Base-by-base conservation (phyloP, 805 yeast genomes). In the Metschnikowia orientalis region DNA sequence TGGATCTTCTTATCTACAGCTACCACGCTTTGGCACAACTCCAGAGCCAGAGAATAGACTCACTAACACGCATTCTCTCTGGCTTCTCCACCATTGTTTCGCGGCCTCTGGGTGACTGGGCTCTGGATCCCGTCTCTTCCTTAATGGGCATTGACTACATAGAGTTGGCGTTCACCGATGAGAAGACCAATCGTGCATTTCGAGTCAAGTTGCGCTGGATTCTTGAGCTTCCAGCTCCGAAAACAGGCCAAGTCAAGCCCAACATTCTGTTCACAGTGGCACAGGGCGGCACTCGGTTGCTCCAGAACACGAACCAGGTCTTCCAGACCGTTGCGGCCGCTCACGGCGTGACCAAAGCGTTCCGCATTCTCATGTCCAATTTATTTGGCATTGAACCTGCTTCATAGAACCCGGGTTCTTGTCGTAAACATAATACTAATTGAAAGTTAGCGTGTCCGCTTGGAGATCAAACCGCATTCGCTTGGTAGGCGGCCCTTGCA, bases 1-100 rank as follows among this genome's bases (percentile, higher is more conserved):
- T 64, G 19, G 56, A 56, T 35, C 42, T 53, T 30, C 32, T 63
- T 1, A 44, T 64, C 45, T 57, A 48, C 38, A 52, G 61, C 6
- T 48, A 61, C 28, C 55, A 59, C 30, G 50, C 62, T 4, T 42
- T 65, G n/a, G 48, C 69, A 2, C 40, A 32, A 4, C 29, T 50
- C 11, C 41, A 55, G 12, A 50, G 51, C 30, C 28, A 37, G 17
- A 40, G 66, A 20, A 45, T 56, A 1, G 38, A 50, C 3, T 33
- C 43, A 3, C 25, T 59, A 24, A 35, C 44, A 27, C 45, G 48
- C 20, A 32, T 62, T 8, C 37, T 60, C 6, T 26, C 40, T 18
- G 47, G 40, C 32, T 52, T 48, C 35, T 18, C 38, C 2, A 23
- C 23, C 6, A 35, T 31, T 18, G 42, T 61, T 4, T 27, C 35